phyloP scores from a whole-genome alignment of 257 asterid species.

The Haberlea rhodopensis region DNA sequence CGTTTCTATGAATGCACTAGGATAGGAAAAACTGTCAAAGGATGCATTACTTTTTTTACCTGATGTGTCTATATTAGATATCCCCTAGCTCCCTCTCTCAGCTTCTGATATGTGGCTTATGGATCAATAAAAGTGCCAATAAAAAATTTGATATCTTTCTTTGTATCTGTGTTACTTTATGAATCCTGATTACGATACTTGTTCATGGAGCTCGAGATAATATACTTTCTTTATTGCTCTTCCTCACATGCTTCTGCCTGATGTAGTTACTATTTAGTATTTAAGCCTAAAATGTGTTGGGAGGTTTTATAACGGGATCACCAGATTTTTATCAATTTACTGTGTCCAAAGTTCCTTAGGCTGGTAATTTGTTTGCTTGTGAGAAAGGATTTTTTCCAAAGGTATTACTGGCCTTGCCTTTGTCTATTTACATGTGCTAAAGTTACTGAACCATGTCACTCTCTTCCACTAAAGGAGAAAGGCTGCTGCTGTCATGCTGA shows the following conservation, averaged over 20 bases:
- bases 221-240: not conserved
- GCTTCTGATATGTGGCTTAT: not conserved
- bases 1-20: not conserved
- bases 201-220: not conserved
- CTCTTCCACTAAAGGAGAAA: not conserved
- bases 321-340: not conserved
- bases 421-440: not conserved
- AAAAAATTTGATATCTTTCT: not conserved
- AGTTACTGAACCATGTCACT: not conserved
- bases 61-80: not conserved
- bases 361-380: not conserved
- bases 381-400: not conserved
- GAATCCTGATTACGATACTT: not conserved
- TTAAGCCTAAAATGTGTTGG: not conserved
- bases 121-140: not conserved
- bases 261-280: too few species aligned
- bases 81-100: not conserved
- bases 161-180: not conserved
- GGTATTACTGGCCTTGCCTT: not conserved
- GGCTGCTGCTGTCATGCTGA: not conserved
- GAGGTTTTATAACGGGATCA: not conserved
- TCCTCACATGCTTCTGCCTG: not conserved
- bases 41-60: not conserved
- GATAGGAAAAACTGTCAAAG: not conserved
- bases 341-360: not conserved